A percentile compares a stretch with the other conserved stretches of the same genome.
Conservation (phyloP, 148 eudicot species). For the Cornus kousa region DNA sequence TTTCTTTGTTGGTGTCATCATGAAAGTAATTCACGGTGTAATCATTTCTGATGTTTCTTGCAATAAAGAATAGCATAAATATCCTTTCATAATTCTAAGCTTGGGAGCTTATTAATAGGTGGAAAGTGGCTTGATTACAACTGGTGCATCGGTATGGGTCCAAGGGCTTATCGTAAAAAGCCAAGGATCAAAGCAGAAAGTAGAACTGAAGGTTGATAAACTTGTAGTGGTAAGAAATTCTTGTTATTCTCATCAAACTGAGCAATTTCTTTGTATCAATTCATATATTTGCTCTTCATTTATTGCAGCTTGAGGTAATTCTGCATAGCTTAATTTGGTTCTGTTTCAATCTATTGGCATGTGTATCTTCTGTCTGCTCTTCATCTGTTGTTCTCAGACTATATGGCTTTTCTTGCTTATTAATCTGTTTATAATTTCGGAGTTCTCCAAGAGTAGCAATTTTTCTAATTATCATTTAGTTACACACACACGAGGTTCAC, state of each 20-base stretch:
- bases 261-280: slow-evolving; percentile 1
- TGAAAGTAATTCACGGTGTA: not conserved
- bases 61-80: not conserved
- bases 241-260: not conserved
- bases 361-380: not conserved
- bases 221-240: slow-evolving; percentile 54
- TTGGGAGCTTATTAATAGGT: slow-evolving; percentile 45
- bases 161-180: slow-evolving; percentile 77
- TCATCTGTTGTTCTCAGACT: not conserved
- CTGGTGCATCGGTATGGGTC: slow-evolving; percentile 87
- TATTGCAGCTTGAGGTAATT: not conserved
- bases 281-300: not conserved
- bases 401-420: not conserved
- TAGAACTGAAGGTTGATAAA: slow-evolving; percentile 79
- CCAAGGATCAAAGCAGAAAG: slow-evolving; percentile 91
- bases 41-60: not conserved
- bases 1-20: not conserved
- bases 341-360: not conserved
- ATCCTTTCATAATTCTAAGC: slow-evolving; percentile 1
- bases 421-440: not conserved
- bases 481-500: not conserved
- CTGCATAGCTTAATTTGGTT: not conserved
- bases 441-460: not conserved
- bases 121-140: slow-evolving; percentile 66
- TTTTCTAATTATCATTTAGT: not conserved